phyloP scores from a whole-genome alignment of 208 protist species.

The Leishmania mexicana region DNA sequence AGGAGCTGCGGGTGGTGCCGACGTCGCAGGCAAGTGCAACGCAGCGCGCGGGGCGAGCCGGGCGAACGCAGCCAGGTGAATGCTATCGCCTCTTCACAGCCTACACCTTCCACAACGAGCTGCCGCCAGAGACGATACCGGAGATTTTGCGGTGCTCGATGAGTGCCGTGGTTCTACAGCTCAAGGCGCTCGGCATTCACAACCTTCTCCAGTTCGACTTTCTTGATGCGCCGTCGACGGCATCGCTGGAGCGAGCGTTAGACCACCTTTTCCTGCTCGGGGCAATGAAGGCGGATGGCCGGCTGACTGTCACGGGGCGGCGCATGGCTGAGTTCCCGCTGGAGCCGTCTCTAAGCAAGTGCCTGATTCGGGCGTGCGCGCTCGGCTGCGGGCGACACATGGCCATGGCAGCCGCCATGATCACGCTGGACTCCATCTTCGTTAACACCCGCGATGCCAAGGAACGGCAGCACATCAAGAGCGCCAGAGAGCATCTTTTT shows the following conservation, averaged over 20 bases:
- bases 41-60: conserved; percentile 96
- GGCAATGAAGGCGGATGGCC: conserved; percentile 97
- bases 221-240: conserved; percentile 96
- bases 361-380: conserved; percentile 72
- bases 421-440: conserved; percentile 96
- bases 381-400: conserved; percentile 88
- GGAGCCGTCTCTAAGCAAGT: conserved; percentile 97
- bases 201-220: conserved; percentile 98
- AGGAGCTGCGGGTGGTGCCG: conserved; percentile 95
- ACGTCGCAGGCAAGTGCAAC: conserved; percentile 96
- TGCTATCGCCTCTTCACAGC: conserved; percentile 97
- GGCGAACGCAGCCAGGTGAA: conserved; percentile 95
- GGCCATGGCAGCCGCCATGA: conserved; percentile 89
- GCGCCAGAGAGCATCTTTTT: conserved; percentile 79
- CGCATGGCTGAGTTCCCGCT: conserved; percentile 99
- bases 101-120: conserved; percentile 95
- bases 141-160: conserved; percentile 98
- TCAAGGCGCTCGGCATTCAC: conserved; percentile 98
- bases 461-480: conserved; percentile 64
- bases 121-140: conserved; percentile 92
- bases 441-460: conserved; percentile 92
- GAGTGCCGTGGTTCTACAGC: conserved; percentile 94
- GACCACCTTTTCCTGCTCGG: conserved; percentile 98
- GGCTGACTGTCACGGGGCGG: conserved; percentile 95
- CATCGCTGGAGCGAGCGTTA: conserved; percentile 96